Conservation (phyloP, 768 basidiomycete genomes). For the Mycena olivaceomarginata region DNA sequence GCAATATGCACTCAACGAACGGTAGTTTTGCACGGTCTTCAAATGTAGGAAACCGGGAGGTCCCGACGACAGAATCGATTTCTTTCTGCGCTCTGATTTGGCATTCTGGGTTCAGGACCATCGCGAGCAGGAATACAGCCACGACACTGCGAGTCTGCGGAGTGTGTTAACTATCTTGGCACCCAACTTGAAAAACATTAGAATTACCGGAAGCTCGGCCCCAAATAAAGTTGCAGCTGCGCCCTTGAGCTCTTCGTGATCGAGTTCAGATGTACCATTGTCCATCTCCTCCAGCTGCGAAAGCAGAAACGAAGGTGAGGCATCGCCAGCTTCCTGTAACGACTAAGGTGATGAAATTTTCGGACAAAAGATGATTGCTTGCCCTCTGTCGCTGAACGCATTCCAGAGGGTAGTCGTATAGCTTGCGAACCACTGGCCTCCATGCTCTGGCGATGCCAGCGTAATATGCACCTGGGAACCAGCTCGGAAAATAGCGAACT, state of each 20-base stretch:
- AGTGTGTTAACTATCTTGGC: constrained; percentile 15
- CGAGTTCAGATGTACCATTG: constrained; percentile 6
- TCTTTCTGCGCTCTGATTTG: constrained; percentile 55
- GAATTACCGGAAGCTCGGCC: constrained; percentile 43
- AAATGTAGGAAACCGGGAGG: constrained; percentile 46
- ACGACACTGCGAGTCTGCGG: constrained; percentile 44
- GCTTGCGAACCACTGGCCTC: constrained; percentile 16
- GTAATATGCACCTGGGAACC: constrained; percentile 57
- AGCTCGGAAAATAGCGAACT: constrained; percentile 53
- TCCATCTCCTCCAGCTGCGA: constrained; percentile 44
- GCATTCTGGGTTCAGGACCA: constrained; percentile 54
- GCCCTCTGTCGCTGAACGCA: constrained; percentile 34
- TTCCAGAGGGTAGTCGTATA: constrained; percentile 39
- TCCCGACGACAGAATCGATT: constrained; percentile 51
- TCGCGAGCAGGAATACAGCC: constrained; percentile 53
- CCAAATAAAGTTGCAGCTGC: constrained; percentile 41
- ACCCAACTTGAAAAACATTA: background rate
- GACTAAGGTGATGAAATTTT: background rate
- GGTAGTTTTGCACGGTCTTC: constrained; percentile 31
- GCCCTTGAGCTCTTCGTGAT: constrained; percentile 41
- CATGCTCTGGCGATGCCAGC: constrained; percentile 34
- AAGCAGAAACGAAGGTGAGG: constrained; percentile 45
- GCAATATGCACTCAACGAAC: constrained; percentile 38
- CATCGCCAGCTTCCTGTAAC: constrained; percentile 38
- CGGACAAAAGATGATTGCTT: constrained; percentile 24